phyloP scores from a whole-genome alignment of 257 asterid species.

The Sherardia arvensis region DNA sequence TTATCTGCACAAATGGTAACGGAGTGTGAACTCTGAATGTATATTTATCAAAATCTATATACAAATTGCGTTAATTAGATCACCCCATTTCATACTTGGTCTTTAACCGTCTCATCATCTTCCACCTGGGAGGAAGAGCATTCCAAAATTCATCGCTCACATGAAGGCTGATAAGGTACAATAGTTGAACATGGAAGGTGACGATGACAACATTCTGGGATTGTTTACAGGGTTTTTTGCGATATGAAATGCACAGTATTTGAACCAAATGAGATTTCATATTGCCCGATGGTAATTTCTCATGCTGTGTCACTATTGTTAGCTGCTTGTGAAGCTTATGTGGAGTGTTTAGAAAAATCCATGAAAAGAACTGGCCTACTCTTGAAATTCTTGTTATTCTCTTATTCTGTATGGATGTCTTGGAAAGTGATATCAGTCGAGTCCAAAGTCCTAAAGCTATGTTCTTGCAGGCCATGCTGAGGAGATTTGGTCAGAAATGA shows the following conservation, averaged over 20 bases:
- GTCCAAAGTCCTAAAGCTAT: conserved; percentile 50
- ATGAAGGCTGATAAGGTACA: conserved; percentile 82
- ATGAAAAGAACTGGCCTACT: conserved; percentile 74
- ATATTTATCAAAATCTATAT: too few relatives aligned
- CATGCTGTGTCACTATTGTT: conserved; percentile 80
- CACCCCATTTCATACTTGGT: conserved; percentile 63
- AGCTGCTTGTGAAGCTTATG: conserved; percentile 64
- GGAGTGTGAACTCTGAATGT: too few relatives aligned
- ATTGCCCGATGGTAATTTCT: conserved; percentile 66
- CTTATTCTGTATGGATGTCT: conserved; percentile 63
- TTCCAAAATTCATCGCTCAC: conserved; percentile 58
- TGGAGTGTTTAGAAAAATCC: conserved; percentile 44
- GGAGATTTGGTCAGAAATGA: conserved; percentile 61
- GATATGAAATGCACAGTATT: conserved; percentile 51
- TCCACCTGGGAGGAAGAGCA: conserved; percentile 56
- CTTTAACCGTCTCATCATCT: conserved; percentile 78
- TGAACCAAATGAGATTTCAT: conserved; percentile 74
- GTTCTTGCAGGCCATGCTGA: conserved; percentile 61
- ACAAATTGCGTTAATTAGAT: conserved; percentile 81
- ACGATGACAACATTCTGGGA: conserved; percentile 62
- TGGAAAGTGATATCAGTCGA: conserved; percentile 47
- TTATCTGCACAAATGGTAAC: too few relatives aligned
- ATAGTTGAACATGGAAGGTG: conserved; percentile 70
- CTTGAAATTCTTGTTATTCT: conserved; percentile 56
- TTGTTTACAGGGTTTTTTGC: conserved; percentile 44